Evolutionary conservation across 164 flowering plant species (phyloP), one percentile per base, ranked within the genome.

Genomic region (Vitis cinerea): DNA sequence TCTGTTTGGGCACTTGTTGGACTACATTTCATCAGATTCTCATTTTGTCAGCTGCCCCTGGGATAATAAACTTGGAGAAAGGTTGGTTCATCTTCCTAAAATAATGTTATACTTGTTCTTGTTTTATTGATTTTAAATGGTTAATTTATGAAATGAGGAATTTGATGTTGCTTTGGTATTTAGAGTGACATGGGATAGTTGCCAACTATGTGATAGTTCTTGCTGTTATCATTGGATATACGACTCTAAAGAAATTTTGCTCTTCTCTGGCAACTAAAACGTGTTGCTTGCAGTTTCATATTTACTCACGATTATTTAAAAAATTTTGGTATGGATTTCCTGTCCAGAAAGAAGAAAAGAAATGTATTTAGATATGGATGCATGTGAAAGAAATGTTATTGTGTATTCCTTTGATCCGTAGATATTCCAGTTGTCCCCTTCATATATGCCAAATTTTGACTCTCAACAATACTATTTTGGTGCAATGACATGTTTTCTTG

Each of bases 61-160:
- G 63, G 74, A 78, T 72, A 72, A 59, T 59, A 48, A 53, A 65
- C 73, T 47, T 50, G 66, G 59, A 52, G 65, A 75, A 72, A 85
- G 89, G 85, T 81, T 27, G 50, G 73, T 72, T 59, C 44, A 48
- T 62, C 59, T 62, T 73, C 53, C 50, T 48, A 30, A 13, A 14
- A 8, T 61, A 44, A 71, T 58, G 11, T n/a, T 47, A 17, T 17
- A 29, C 49, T 56, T 16, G 14, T 57, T 59, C 61, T 61, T 66
- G 31, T 69, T 53, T 19, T 50, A 51, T 23, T 23, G 27, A 23
- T 23, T 23, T 23, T 1, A 8, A n/a, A 13, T 47, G 37, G 8
- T 10, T 50, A 11, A 29, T 30, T 19, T 10, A 51, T 52, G 12
- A 55, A 60, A 60, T 31, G 17, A 16, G 31, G 71, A 19, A 58